Evolutionary conservation across 2,329 filamentous ascomycete species (phyloP), one percentile per base, ranked within the genome.

Genomic region (Colletotrichum sp.): DNA sequence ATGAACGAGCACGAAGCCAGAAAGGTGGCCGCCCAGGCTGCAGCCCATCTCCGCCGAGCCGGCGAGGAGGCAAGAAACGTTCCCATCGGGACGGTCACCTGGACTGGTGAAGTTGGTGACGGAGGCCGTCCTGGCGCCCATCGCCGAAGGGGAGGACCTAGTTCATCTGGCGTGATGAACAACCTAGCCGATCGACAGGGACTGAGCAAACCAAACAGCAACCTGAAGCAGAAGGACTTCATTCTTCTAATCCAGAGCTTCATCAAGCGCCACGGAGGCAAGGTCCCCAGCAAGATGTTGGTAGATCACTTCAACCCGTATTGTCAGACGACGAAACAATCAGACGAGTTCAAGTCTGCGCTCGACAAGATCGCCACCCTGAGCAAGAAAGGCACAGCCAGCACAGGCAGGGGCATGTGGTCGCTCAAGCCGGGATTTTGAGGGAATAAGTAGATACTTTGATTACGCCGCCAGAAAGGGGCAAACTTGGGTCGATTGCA

Each of bases 251-350:
- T 98, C 72, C 92, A 93, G 52, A 91, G 93, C 57, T 99, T 96
- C 80, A 93, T 99, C 78, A 89, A 90, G 60, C 89, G 92, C 28
- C 95, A 98, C 72, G 94, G 95, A 12, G 96, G 96, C 5, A 90
- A 91, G 39, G 95, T 95, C 8, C 93, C 95, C 7, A 96, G 94
- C 57, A 95, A 98, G 86, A 93, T 95, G 88, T 85, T 98, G 60
- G 94, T 98, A 28, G 95, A 98, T 81, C 95, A 98, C 81, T 99
- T 98, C 84, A 95, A 96, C 84, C 91, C 92, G 16, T 94, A 93
- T 80, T 98, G 95, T 82, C 91, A 90, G 26, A 94, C 92, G 18
- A 85, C 89, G 30, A 90, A 92, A 77, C 91, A 95, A 76, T 93
- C 93, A 68, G 91, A 92, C 21, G 94, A 96, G 83, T 99, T 99